Evolutionary conservation across 208 protist species (phyloP), one percentile per base, ranked within the genome.

Genomic region (Lotmaria passim): DNA sequence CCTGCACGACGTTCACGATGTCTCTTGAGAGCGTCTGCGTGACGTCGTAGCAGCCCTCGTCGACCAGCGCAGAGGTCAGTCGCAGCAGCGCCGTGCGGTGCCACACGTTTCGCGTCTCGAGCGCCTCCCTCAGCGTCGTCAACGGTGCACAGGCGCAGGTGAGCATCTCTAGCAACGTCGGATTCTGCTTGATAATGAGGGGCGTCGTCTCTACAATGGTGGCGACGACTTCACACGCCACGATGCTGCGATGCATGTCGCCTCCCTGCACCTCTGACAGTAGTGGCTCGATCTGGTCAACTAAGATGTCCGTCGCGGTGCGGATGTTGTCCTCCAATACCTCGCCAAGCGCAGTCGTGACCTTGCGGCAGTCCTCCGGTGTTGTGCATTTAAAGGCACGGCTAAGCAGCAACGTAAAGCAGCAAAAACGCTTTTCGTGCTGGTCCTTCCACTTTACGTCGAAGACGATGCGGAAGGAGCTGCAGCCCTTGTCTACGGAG

Each of bases 271-370:
- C 39, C 38, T 71, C 58, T 7, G 51, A 74, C 34, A 91, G 76
- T 7, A 89, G 53, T 26, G 41, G 53, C 31, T 69, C 68, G 7
- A 87, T 53, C 57, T 81, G 65, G 33, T 89, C 87, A 6, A 63
- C 64, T 3, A 96, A 50, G 19, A 96, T 48, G 38, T 96, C 91
- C 2, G 75, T 87, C 1, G 91, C 86, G 44, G 85, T 85, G 34
- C 85, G 79, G 28, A 83, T 83, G 71, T 96, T 92, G 62, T 96
- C 89, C 43, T 87, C 62, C 33, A 96, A 61, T 31, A 91, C 81
- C 33, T 82, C 75, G 3, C 73, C 81, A 1, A 94, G 62, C 7
- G 77, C 70, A 23, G 78, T 66, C 5, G 80, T 69, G 0, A 96
- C 75, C 14, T 61, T 61, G 7, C 47, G 47, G 51, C 86, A 93